Percentiles rank a stretch among this genome's conserved stretches.
Evolutionary conservation across 2,329 filamentous ascomycete genomes (phyloP).

Genomic region (Dactylellina leptospora): DNA sequence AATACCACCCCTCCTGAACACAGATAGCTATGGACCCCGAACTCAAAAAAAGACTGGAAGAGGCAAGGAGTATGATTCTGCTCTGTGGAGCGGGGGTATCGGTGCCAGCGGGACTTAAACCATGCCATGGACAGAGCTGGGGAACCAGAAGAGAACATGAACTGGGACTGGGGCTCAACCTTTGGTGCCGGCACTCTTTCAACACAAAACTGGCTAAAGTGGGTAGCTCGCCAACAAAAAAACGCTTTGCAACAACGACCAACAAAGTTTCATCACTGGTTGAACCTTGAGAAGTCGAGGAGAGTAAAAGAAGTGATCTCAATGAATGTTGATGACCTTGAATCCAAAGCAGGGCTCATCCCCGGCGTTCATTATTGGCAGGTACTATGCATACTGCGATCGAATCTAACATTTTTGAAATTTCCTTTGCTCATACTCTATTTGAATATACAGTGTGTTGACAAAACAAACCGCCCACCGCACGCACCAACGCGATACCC

Average conservation of each 20-base stretch:
- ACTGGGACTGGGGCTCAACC: neutral
- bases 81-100: neutral
- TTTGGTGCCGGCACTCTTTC: neutral
- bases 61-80: neutral
- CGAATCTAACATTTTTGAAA: too few relatives aligned
- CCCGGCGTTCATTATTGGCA: neutral
- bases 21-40: neutral
- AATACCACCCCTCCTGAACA: neutral
- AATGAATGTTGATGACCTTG: neutral
- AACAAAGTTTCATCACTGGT: neutral
- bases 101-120: neutral
- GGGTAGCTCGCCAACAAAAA: neutral
- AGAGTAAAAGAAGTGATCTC: constrained; percentile 2
- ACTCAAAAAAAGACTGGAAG: neutral
- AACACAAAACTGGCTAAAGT: too few relatives aligned
- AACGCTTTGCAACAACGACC: neutral
- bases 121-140: neutral
- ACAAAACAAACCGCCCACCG: too few relatives aligned
- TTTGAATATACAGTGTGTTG: too few relatives aligned
- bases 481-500: too few relatives aligned
- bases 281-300: neutral
- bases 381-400: neutral
- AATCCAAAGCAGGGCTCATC: neutral
- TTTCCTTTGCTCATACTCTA: too few relatives aligned
- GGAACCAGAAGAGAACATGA: neutral